These are phyloP conservation scores for Lactarius vividus DNA, from an alignment of 768 basidiomycete species.

Conservation along the genomic window DNA sequence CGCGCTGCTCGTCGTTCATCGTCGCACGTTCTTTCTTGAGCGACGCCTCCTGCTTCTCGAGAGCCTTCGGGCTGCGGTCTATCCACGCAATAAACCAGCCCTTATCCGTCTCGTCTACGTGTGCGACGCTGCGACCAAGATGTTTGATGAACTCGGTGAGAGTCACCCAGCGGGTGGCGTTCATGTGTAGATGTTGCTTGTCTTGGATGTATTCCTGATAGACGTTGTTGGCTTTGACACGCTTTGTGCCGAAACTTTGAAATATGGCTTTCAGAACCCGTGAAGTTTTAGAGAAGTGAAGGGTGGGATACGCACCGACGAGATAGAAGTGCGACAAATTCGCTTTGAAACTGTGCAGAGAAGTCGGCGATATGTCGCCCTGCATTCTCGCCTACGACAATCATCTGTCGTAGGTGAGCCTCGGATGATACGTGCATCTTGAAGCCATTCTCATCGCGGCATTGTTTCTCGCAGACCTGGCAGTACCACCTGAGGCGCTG, in stretches of 20 bases:
- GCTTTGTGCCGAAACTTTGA: slow-evolving; percentile 84
- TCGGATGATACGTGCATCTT: slow-evolving; percentile 91
- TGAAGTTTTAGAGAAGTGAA: slow-evolving; percentile 7
- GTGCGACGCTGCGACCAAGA: slow-evolving; percentile 76
- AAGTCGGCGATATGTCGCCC: slow-evolving; percentile 90
- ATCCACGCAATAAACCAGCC: slow-evolving; percentile 98
- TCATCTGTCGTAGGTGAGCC: slow-evolving; percentile 93
- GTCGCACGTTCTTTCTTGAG: slow-evolving; percentile 90
- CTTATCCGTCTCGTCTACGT: slow-evolving; percentile 98
- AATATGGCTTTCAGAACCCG: slow-evolving; percentile 11
- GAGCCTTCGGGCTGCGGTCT: slow-evolving; percentile 90
- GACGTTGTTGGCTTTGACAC: slow-evolving; percentile 90
- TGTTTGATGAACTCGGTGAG: slow-evolving; percentile 94
- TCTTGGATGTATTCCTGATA: slow-evolving; percentile 98
- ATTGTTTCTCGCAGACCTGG: slow-evolving; percentile 99
- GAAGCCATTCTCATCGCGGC: slow-evolving; percentile 98
- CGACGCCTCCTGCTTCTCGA: slow-evolving; percentile 87
- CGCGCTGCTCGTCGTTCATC: slow-evolving; percentile 92
- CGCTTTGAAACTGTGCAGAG: slow-evolving; percentile 82
- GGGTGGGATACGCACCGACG: slow-evolving; percentile 54
- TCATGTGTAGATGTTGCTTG: slow-evolving; percentile 96
- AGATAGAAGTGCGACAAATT: slow-evolving; percentile 88
- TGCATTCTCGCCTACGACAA: slow-evolving; percentile 93
- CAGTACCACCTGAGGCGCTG: slow-evolving; percentile 98
- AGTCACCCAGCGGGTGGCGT: slow-evolving; percentile 96